Evolutionary conservation across 768 basidiomycete species (phyloP).

Genomic region (Lactifluus piperatus): DNA sequence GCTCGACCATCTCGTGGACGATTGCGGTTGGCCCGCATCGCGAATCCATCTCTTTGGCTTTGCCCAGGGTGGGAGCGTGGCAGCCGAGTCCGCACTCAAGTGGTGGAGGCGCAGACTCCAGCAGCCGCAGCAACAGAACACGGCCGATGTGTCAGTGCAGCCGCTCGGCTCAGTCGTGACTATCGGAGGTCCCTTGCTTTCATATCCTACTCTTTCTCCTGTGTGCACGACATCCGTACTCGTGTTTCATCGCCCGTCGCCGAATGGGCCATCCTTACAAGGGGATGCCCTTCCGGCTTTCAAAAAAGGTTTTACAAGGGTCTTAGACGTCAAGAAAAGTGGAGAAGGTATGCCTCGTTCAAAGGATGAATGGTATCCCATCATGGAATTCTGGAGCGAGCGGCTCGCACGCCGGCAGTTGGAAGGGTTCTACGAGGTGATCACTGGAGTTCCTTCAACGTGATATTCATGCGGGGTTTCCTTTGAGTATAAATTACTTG

Average conservation of each 20-base stretch:
- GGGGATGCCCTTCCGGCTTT: conserved; percentile 42
- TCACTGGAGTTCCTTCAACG: conserved; percentile 29
- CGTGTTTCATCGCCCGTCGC: conserved; percentile 44
- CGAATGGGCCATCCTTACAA: conserved; percentile 38
- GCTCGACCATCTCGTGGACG: conserved; percentile 46
- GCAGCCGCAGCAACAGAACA: conserved; percentile 1
- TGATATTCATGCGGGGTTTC: neutral
- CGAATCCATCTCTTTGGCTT: conserved; percentile 86
- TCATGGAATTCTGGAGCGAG: conserved; percentile 86
- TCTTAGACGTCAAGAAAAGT: conserved; percentile 41
- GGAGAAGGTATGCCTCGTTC: conserved; percentile 67
- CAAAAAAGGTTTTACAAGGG: conserved; percentile 47
- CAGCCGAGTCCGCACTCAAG: conserved; percentile 52
- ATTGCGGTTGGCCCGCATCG: conserved; percentile 55
- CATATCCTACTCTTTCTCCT: conserved; percentile 55
- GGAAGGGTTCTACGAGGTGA: conserved; percentile 62
- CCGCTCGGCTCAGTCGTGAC: conserved; percentile 59
- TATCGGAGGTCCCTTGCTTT: conserved; percentile 66
- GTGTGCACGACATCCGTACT: conserved; percentile 54
- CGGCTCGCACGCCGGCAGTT: conserved; percentile 43
- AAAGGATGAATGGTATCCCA: conserved; percentile 68
- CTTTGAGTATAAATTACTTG: neutral
- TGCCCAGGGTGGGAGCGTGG: conserved; percentile 77
- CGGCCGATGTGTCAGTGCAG: conserved; percentile 19
- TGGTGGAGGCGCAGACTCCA: conserved; percentile 34